These are phyloP conservation scores for Thelonectria rubi DNA, from an alignment of 2,329 filamentous ascomycete genomes.

Conservation along the genomic window DNA sequence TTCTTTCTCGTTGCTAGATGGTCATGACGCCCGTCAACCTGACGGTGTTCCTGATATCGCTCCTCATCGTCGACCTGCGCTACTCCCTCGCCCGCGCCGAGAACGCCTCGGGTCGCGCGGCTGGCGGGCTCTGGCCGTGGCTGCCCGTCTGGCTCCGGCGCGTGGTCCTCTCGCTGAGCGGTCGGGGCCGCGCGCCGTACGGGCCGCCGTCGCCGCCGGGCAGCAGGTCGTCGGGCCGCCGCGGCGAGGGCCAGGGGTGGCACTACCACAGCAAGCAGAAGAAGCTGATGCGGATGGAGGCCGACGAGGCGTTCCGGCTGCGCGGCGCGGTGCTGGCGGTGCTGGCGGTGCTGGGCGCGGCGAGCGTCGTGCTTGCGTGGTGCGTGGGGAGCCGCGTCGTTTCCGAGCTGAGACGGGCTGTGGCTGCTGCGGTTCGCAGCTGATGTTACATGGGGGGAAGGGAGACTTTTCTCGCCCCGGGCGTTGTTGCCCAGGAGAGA, in stretches of 20 bases:
- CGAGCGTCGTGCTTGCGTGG: constrained; percentile 26
- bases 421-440: neutral
- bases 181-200: neutral
- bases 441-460: no score
- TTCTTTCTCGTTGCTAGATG: constrained; percentile 50
- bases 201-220: neutral
- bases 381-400: constrained; percentile 31
- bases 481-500: neutral
- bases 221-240: neutral
- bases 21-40: constrained; percentile 72
- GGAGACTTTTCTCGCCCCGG: constrained; percentile 18
- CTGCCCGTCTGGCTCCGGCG: constrained; percentile 28
- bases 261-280: constrained; percentile 66
- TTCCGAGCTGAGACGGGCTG: constrained; percentile 13
- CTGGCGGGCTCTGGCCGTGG: constrained; percentile 33
- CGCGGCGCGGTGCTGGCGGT: constrained; percentile 61
- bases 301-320: constrained; percentile 70
- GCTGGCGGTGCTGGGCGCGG: constrained; percentile 50
- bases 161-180: constrained; percentile 49
- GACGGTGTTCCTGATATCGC: constrained; percentile 71
- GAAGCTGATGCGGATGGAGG: constrained; percentile 69
- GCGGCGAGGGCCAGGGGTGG: constrained; percentile 36
- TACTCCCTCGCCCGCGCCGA: constrained; percentile 61
- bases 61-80: constrained; percentile 68
- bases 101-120: constrained; percentile 31